These are phyloP conservation scores for Eucalyptus decipiens DNA, from an alignment of 345 rosid species.

Conservation along the genomic window DNA sequence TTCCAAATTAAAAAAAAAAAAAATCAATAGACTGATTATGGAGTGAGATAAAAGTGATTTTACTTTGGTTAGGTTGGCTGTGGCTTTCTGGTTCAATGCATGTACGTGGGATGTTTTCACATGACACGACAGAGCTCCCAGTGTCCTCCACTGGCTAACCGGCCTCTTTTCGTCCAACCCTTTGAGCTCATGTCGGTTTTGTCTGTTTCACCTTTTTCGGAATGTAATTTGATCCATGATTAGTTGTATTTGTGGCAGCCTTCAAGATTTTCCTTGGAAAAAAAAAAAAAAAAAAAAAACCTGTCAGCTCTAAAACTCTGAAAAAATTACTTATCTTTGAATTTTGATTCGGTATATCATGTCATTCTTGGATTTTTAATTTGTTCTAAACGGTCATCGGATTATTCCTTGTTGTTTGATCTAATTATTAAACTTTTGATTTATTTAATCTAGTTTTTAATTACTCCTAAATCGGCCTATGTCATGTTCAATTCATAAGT, in stretches of 20 bases:
- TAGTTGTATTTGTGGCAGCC: background rate
- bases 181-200: background rate
- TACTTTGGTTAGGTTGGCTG: background rate
- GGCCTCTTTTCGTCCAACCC: background rate
- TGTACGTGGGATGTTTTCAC: background rate
- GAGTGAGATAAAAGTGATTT: background rate
- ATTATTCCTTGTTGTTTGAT: fast-evolving
- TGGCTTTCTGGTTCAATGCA: background rate
- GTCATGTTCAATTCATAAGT: background rate
- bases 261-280: background rate
- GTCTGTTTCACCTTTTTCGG: background rate
- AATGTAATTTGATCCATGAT: background rate
- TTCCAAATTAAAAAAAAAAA: background rate
- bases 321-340: fast-evolving
- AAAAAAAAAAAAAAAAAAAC: fast-evolving
- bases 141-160: background rate
- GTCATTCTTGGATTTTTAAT: background rate
- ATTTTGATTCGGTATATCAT: fast-evolving
- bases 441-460: background rate
- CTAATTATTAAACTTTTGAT: background rate
- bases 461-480: fast-evolving
- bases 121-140: background rate
- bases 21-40: background rate
- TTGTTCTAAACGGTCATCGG: fast-evolving
- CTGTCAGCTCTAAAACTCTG: background rate